These are phyloP conservation scores for Panicum miliaceum DNA, from an alignment of 176 grass and related monocot genomes.

Conservation along the genomic window DNA sequence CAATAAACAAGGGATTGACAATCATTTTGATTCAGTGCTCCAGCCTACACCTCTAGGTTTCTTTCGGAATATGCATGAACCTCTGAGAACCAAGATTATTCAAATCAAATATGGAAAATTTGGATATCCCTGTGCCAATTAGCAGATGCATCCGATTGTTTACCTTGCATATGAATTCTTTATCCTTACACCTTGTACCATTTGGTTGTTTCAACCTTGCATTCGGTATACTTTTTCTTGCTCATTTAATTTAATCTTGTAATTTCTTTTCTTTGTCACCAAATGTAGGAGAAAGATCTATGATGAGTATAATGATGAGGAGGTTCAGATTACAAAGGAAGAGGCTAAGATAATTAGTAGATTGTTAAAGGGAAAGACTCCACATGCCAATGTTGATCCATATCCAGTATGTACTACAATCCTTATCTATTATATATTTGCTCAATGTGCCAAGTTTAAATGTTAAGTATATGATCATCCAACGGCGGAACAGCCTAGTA, in stretches of 20 bases:
- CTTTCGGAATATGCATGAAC: neutral
- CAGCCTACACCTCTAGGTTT: neutral
- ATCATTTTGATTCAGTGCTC: neutral
- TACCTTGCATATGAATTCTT: neutral
- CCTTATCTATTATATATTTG: constrained; percentile 2
- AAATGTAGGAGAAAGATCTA: constrained; percentile 74
- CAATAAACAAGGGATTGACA: neutral
- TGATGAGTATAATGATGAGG: constrained; percentile 92
- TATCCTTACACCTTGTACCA: constrained; percentile 7
- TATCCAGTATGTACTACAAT: constrained; percentile 69
- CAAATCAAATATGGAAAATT: neutral
- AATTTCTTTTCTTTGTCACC: constrained; percentile 3
- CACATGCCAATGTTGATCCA: constrained; percentile 84
- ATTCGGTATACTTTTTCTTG: constrained; percentile 10
- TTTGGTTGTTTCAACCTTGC: neutral
- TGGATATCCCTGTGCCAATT: neutral
- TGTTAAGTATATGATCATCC: neutral
- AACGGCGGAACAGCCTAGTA: neutral
- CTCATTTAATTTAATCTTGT: constrained; percentile 18
- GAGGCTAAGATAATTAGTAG: constrained; percentile 86
- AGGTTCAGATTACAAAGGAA: constrained; percentile 88
- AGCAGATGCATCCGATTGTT: constrained; percentile 26
- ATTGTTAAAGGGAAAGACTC: constrained; percentile 85
- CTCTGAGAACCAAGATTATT: constrained; percentile 9
- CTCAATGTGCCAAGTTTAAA: constrained; percentile 5